Percentiles rank a stretch among this genome's conserved stretches.
phyloP scores from a whole-genome alignment of 345 rosid species.

The Linum lewisii region DNA sequence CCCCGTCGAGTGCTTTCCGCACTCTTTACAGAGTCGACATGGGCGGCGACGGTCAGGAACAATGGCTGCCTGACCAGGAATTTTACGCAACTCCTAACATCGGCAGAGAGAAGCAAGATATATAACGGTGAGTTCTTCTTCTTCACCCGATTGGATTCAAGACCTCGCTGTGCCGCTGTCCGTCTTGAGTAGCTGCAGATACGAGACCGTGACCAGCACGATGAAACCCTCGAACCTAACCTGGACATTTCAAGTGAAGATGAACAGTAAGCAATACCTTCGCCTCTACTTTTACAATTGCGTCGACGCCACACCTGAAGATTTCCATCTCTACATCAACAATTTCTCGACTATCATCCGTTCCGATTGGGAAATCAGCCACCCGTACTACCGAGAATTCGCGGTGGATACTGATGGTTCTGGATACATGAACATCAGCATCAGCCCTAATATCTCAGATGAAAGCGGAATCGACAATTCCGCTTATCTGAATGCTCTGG shows the following conservation, averaged over 20 bases:
- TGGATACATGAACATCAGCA: slow-evolving; percentile 8
- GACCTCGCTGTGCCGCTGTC: background rate
- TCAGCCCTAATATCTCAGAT: background rate
- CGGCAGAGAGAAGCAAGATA: no score
- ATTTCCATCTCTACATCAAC: background rate
- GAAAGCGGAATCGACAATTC: background rate
- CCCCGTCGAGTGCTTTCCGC: slow-evolving; percentile 10
- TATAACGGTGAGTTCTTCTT: background rate
- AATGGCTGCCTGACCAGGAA: background rate
- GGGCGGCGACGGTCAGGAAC: background rate
- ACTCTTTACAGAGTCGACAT: slow-evolving; percentile 7
- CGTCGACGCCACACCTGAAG: background rate
- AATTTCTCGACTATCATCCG: no score
- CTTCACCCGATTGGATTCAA: accelerated
- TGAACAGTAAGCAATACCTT: slow-evolving; percentile 8
- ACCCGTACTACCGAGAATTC: background rate
- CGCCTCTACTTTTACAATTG: slow-evolving; percentile 9
- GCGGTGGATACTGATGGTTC: slow-evolving; percentile 13
- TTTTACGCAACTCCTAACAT: background rate
- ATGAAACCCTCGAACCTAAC: background rate
- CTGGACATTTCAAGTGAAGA: slow-evolving; percentile 6
- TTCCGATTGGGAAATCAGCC: no score
- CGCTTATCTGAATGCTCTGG: slow-evolving; percentile 13
- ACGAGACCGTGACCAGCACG: no score
- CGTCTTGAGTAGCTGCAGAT: slow-evolving; percentile 8